These are phyloP conservation scores for Xylariales sp. DNA, from an alignment of 2,329 filamentous ascomycete genomes.

Conservation along the genomic window DNA sequence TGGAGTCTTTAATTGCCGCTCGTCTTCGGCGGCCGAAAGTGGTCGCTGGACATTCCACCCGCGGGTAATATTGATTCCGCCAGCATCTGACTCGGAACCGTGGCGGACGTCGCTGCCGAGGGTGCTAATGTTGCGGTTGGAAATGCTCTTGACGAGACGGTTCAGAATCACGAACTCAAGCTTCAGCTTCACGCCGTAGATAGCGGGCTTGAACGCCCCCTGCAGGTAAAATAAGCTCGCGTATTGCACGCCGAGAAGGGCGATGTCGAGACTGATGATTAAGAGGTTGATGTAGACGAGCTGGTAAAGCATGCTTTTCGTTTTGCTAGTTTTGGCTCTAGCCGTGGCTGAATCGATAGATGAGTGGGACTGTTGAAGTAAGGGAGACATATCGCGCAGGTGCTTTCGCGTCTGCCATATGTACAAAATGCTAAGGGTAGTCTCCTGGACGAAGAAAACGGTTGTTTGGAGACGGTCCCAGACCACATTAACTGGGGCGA, in stretches of 20 bases:
- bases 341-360: conserved; percentile 27
- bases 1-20: conserved; percentile 31
- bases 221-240: conserved; percentile 53
- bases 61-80: conserved; percentile 17
- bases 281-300: conserved; percentile 54
- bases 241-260: conserved; percentile 53
- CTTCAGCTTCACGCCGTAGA: conserved; percentile 53
- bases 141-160: conserved; percentile 46
- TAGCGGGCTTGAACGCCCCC: conserved; percentile 49
- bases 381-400: conserved; percentile 34
- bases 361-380: conserved; percentile 24
- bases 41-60: conserved; percentile 27
- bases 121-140: conserved; percentile 25
- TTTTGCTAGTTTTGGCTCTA: conserved; percentile 32
- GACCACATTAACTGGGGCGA: conserved; percentile 42
- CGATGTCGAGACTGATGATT: conserved; percentile 54
- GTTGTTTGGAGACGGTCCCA: conserved; percentile 50
- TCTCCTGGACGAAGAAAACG: conserved; percentile 51
- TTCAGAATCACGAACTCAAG: conserved; percentile 52
- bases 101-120: conserved; percentile 32
- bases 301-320: conserved; percentile 45
- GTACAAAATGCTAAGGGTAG: conserved; percentile 47
- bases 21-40: conserved; percentile 22
- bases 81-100: conserved; percentile 28
- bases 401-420: conserved; percentile 47